Evolutionary conservation across 768 basidiomycete species (phyloP), one percentile per base, ranked within the genome.

Genomic region (Lentinula aciculospora): DNA sequence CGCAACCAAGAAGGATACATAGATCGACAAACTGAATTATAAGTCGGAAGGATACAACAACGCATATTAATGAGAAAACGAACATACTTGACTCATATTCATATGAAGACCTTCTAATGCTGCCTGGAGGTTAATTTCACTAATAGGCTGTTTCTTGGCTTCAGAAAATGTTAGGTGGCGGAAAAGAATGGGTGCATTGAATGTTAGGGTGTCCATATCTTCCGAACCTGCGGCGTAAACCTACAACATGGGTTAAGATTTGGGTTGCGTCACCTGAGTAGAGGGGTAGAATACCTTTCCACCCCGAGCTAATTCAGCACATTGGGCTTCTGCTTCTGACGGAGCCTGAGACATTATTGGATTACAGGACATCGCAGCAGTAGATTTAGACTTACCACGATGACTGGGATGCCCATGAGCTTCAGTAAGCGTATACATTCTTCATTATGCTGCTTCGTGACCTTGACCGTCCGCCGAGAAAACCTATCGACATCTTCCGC

Each of bases 171-270:
- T 98, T 59, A 99, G 82, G 72, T 98, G 97, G 28, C 97, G 92
- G 64, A 90, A 88, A 8, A 99, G 80, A 44, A 96, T 86, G 1
- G 97, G 96, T 0, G 96, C 76, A 63, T 84, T 81, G 77, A 99
- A 99, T 0, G 97, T 99, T 21, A 99, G 83, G 7, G 97, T 99
- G 66, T 99, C 97, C 97, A 99, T 99, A 71, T 99, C 97, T 72
- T 98, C 97, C 0, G 95, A 97, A 13, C 97, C 97, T 7, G 97
- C 95, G 1, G 92, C 97, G 69, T 92, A 98, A 27, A 98, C 93
- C 92, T 94, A 63, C 28, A 45, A 9, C 6, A n/a, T 42, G 53
- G 4, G 29, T 53, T 54, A 46, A 29, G 42, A 39, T 47, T 37
- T 13, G 12, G 15, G 28, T 19, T 34, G 19, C 2, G 23, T 34